phyloP scores from a whole-genome alignment of 192 early-diverging fungal species.

The Kappamyces sp. region DNA sequence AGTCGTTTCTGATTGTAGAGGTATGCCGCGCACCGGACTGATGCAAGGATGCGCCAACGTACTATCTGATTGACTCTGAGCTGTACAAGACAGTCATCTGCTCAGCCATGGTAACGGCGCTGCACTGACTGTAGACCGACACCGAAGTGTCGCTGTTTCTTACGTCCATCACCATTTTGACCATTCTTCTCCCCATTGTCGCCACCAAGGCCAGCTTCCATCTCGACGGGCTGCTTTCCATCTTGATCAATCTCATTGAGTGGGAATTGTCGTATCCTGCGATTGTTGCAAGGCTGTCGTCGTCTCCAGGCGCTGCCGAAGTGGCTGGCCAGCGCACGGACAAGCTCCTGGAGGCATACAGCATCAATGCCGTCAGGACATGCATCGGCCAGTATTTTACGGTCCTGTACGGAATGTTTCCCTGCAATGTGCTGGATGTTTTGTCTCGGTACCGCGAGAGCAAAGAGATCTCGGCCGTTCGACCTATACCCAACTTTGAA shows the following conservation, averaged over 20 bases:
- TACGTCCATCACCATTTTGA: slow-evolving; percentile 14
- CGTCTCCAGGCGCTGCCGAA: no score
- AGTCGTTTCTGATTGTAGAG: slow-evolving; percentile 12
- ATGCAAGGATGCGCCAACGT: slow-evolving; percentile 15
- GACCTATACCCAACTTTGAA: slow-evolving; percentile 4
- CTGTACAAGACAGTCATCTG: slow-evolving; percentile 10
- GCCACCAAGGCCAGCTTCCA: slow-evolving; percentile 7
- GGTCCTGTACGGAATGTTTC: slow-evolving; percentile 31
- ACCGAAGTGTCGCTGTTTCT: slow-evolving; percentile 8
- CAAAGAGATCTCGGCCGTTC: neutral
- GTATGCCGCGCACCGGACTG: neutral
- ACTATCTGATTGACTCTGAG: slow-evolving; percentile 11
- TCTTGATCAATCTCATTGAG: slow-evolving; percentile 4
- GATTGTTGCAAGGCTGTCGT: slow-evolving; percentile 2
- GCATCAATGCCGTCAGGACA: slow-evolving; percentile 1
- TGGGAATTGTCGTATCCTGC: slow-evolving; percentile 16
- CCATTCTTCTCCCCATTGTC: slow-evolving; percentile 15
- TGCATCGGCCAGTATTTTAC: slow-evolving; percentile 22
- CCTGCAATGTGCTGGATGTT: slow-evolving; percentile 19
- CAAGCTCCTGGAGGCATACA: neutral
- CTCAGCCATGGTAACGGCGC: slow-evolving; percentile 5
- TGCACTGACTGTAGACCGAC: slow-evolving; percentile 7
- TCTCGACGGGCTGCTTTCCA: slow-evolving; percentile 3
- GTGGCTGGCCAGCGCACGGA: no score
- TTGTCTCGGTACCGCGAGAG: slow-evolving; percentile 9